Evolutionary conservation across 805 yeast species (phyloP).

Genomic region (fission yeast (Schizosaccharomyces pombe)): DNA sequence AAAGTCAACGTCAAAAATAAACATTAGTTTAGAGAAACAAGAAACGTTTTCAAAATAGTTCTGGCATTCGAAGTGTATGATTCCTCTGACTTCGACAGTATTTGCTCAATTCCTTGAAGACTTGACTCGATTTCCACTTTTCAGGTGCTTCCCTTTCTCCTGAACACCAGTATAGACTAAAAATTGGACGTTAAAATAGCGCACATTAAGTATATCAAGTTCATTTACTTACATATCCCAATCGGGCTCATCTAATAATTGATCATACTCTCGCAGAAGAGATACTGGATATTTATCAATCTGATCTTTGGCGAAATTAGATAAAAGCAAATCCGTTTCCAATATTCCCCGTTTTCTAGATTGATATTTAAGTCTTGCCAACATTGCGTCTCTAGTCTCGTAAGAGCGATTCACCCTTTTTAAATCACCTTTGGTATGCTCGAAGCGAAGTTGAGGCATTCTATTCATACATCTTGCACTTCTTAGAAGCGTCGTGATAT

Average conservation of each 20-base stretch:
- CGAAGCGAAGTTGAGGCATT: not conserved
- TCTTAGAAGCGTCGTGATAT: not conserved
- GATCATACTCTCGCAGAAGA: conserved; percentile 52
- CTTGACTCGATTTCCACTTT: not conserved
- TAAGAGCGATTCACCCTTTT: conserved; percentile 33
- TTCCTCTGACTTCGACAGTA: not conserved
- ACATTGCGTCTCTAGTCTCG: conserved; percentile 48
- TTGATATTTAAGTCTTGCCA: conserved; percentile 79
- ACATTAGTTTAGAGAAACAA: no score
- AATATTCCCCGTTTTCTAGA: conserved; percentile 85
- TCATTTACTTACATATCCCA: conserved; percentile 68
- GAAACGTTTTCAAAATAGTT: not conserved
- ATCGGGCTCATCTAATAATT: conserved; percentile 72
- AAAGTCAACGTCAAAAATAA: no score
- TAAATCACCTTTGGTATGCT: not conserved
- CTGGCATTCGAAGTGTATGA: not conserved
- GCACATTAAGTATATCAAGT: not conserved
- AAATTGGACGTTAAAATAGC: not conserved
- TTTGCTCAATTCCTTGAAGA: not conserved
- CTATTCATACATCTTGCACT: not conserved
- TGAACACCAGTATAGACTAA: not conserved
- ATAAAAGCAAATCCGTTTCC: conserved; percentile 69
- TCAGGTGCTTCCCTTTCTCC: conserved; percentile 1
- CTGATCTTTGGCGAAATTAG: conserved; percentile 63
- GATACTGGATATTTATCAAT: conserved; percentile 32